Evolutionary conservation across 2,329 filamentous ascomycete species (phyloP).

Genomic region (Kalaharituber pfeilii): DNA sequence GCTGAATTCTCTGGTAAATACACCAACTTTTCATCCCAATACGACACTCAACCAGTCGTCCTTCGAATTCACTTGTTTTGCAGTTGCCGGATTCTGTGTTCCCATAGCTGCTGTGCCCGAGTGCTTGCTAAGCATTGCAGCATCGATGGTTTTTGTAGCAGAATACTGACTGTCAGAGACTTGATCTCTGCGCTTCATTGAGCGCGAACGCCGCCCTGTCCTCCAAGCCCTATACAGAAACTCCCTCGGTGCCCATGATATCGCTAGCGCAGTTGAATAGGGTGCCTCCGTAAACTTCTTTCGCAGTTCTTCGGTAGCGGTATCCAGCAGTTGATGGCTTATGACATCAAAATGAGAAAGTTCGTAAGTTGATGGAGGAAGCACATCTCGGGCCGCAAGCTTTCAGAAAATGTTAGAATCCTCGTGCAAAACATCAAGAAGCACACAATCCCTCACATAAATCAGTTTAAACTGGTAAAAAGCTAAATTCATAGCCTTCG

Average conservation of each 20-base stretch:
- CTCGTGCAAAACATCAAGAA: background rate
- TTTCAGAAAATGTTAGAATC: background rate
- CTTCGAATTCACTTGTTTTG: background rate
- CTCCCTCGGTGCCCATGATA: background rate
- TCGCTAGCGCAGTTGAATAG: background rate
- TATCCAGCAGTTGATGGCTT: background rate
- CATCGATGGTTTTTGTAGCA: background rate
- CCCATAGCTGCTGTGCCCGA: background rate
- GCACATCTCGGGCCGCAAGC: background rate
- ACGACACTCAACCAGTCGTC: background rate
- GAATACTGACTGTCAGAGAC: background rate
- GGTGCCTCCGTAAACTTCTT: background rate
- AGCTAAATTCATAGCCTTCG: slow-evolving; percentile 1
- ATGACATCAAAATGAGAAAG: background rate
- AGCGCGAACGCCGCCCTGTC: background rate
- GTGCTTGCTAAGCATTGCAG: background rate
- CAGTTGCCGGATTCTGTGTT: background rate
- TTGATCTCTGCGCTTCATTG: background rate
- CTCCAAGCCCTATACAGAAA: slow-evolving; percentile 1
- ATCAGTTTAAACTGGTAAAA: slow-evolving; percentile 1
- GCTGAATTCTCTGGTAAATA: too few species aligned
- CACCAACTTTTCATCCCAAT: background rate
- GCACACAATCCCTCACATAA: background rate
- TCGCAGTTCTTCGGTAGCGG: background rate
- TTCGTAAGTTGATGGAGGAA: background rate